These are phyloP conservation scores for Pythium myriotylum DNA, from an alignment of 352 stramenopile genomes.

Conservation along the genomic window DNA sequence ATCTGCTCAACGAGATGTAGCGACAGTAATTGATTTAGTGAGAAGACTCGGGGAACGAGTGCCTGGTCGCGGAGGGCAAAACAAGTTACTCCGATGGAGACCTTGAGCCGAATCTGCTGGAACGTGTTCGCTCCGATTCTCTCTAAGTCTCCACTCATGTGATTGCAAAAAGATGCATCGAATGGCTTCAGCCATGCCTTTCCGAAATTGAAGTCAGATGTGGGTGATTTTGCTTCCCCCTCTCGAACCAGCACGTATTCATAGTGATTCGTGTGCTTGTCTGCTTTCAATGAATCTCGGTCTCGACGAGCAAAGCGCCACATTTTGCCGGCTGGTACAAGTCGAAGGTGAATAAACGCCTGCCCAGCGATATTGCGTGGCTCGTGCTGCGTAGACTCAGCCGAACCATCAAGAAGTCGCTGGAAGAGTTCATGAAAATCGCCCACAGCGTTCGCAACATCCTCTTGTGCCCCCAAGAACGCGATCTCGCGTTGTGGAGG, in stretches of 20 bases:
- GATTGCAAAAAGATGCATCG: neutral
- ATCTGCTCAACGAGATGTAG: neutral
- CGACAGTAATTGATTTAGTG: neutral
- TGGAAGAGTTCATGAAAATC: neutral
- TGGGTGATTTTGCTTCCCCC: neutral
- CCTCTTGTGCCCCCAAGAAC: neutral
- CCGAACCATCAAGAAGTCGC: neutral
- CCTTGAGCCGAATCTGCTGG: neutral
- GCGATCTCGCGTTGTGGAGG: slow-evolving; percentile 1
- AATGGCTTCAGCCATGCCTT: neutral
- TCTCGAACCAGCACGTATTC: neutral
- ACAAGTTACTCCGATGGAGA: neutral
- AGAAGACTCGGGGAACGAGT: neutral
- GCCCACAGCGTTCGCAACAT: neutral
- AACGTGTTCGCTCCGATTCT: neutral
- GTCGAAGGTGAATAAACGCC: neutral
- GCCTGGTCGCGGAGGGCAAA: neutral
- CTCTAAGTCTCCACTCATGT: neutral
- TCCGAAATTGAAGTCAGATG: neutral
- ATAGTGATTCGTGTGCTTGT: neutral
- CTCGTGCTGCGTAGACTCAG: neutral
- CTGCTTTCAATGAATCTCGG: neutral
- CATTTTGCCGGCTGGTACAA: neutral
- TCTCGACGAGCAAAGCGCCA: neutral
- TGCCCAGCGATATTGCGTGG: neutral